Conservation (phyloP, 2,329 filamentous ascomycete species). For the Penicillium decumbens region DNA sequence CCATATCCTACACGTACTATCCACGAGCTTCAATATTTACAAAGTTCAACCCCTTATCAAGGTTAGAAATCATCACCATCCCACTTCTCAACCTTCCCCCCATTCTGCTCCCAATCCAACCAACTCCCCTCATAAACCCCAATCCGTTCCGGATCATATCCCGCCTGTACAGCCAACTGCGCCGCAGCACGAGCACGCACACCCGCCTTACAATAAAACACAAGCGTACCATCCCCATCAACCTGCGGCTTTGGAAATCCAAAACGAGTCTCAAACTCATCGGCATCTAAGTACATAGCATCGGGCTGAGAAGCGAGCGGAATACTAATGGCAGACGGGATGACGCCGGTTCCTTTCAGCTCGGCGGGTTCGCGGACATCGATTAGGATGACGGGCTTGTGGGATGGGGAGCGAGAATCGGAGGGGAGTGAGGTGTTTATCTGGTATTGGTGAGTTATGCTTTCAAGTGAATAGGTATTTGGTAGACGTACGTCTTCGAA, state of each 20-base stretch:
- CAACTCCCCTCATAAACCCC: conserved; percentile 51
- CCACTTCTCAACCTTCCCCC: conserved; percentile 58
- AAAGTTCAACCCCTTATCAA: neutral
- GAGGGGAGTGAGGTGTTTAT: conserved; percentile 35
- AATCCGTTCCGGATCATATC: conserved; percentile 63
- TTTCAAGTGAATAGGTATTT: neutral
- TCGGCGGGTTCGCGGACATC: conserved; percentile 49
- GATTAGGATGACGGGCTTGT: conserved; percentile 35
- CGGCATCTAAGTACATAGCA: conserved; percentile 66
- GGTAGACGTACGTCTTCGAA: conserved; percentile 34
- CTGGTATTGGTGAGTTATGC: conserved; percentile 17
- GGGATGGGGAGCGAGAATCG: conserved; percentile 19
- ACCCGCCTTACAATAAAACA: conserved; percentile 93
- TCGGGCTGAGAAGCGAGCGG: conserved; percentile 74
- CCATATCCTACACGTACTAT: neutral
- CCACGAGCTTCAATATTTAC: neutral
- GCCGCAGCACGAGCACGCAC: conserved; percentile 76
- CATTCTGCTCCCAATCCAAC: conserved; percentile 73
- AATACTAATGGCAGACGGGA: conserved; percentile 78
- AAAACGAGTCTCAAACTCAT: conserved; percentile 79
- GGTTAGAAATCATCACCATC: conserved; percentile 25
- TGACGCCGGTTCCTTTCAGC: conserved; percentile 49
- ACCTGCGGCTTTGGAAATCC: conserved; percentile 66
- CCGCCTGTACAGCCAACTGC: conserved; percentile 67
- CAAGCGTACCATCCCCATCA: conserved; percentile 49